Base-by-base conservation (phyloP, 495 filamentous ascomycete species). In the Aspergillus mulundensis region DNA sequence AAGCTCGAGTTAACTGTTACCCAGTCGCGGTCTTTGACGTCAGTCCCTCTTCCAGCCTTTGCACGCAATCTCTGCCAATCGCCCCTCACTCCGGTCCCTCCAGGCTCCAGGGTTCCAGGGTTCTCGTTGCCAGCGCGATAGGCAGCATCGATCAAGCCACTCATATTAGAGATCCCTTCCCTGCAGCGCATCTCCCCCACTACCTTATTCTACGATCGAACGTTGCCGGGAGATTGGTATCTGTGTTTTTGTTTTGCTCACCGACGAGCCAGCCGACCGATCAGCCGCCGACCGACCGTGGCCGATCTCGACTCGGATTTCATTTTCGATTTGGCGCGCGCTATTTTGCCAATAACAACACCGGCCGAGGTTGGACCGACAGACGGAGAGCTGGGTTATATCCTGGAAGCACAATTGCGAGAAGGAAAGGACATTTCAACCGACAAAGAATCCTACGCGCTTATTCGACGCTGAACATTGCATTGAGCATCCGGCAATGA, bases 401-500 rank as follows among this genome's bases (percentile, higher is more conserved):
- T 34, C 20, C 11, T 16, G 49, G 16, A 28, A 56, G 24, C 16
- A 54, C 7, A 39, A 39, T 42, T 24, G 42, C 18, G 32, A 18
- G 30, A 40, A 10, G 15, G 7, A 30, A 46, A 52, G 23, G 16
- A 18, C 14, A 28, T 28, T n/a, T 12, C 21, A 41, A 25, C 18
- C 25, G 21, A 34, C 48, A 42, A 21, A 36, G 5, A 28, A 3
- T 28, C 8, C 8, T 28, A 8, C 11, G 12, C 11, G 5, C 11
- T 36, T 2, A 36, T 8, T 3, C 25, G 8, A 4, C 42, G 16
- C 50, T 4, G 34, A 24, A 50, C 52, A 18, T 28, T n/a, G n/a
- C 28, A 38, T 40, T 40, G 41, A 32, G 47, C 47, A 11, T 11
- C 42, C 39, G 47, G 61, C 61, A 50, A 63, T 63, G 61, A 60